Percentiles rank a stretch among this genome's conserved stretches.
Conservation (phyloP, 31 red algal genomes). For the Pterothamnion heteromorphum region DNA sequence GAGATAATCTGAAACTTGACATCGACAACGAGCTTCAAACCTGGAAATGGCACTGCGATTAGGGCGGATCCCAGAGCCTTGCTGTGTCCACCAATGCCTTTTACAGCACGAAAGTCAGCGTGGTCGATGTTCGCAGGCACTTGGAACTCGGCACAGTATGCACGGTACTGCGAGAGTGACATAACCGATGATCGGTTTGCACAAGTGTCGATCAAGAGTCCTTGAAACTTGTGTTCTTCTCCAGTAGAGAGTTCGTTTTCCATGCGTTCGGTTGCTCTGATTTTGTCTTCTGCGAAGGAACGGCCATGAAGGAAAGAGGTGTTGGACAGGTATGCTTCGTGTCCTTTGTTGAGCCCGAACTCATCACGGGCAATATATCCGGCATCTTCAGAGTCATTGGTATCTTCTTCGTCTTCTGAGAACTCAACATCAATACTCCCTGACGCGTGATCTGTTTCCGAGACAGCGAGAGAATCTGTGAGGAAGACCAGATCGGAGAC, state of each 20-base stretch:
- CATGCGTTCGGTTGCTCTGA: neutral
- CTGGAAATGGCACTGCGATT: constrained; percentile 13
- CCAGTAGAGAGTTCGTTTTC: neutral
- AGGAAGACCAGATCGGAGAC: constrained; percentile 5
- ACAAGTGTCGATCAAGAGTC: constrained; percentile 34
- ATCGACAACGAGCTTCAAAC: constrained; percentile 33
- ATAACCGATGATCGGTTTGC: constrained; percentile 10
- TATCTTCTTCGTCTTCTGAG: neutral
- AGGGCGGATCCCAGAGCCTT: constrained; percentile 10
- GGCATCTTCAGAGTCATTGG: neutral
- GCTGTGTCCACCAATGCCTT: neutral
- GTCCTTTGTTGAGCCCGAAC: neutral
- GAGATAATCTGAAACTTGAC: constrained; percentile 43
- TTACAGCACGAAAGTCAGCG: neutral
- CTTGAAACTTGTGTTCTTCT: neutral
- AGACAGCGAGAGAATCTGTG: neutral
- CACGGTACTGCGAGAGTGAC: constrained; percentile 14
- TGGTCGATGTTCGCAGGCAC: neutral
- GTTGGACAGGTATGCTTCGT: constrained; percentile 24
- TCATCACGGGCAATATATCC: neutral
- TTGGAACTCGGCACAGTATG: neutral
- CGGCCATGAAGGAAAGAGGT: constrained; percentile 20
- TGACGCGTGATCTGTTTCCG: neutral
- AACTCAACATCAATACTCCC: neutral
- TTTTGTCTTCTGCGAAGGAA: neutral